Evolutionary conservation across 371 early-diverging fungal genomes (phyloP).

Genomic region (Rhizopus microsporus): DNA sequence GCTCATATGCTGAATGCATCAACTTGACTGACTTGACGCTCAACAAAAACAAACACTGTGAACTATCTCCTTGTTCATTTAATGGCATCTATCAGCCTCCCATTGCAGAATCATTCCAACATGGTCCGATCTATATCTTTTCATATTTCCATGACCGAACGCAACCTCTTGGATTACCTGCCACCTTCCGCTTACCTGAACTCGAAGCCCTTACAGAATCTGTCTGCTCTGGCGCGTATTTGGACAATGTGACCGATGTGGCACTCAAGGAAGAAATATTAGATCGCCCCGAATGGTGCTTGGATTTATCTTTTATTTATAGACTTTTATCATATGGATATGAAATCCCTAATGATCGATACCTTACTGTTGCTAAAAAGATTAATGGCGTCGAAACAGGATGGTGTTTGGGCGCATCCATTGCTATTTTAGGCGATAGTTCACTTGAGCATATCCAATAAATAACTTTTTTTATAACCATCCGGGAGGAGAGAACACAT

Average conservation of each 20-base stretch:
- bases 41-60: slow-evolving; percentile 64
- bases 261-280: slow-evolving; percentile 52
- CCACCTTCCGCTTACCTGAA: slow-evolving; percentile 60
- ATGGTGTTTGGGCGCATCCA: slow-evolving; percentile 95
- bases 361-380: slow-evolving; percentile 86
- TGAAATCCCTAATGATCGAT: slow-evolving; percentile 73
- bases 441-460: slow-evolving; percentile 26
- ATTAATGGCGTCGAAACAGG: slow-evolving; percentile 93
- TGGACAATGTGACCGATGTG: slow-evolving; percentile 41
- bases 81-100: slow-evolving; percentile 91
- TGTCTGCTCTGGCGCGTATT: slow-evolving; percentile 68
- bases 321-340: slow-evolving; percentile 84
- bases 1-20: slow-evolving; percentile 52
- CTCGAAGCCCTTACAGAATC: slow-evolving; percentile 60
- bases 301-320: slow-evolving; percentile 89
- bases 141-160: slow-evolving; percentile 94
- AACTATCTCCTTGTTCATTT: slow-evolving; percentile 78
- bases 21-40: slow-evolving; percentile 54
- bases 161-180: slow-evolving; percentile 66
- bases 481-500: slow-evolving; percentile 25
- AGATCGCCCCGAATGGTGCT: slow-evolving; percentile 79
- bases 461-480: slow-evolving; percentile 11
- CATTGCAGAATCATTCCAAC: slow-evolving; percentile 65
- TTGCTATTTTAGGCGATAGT: slow-evolving; percentile 69
- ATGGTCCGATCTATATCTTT: slow-evolving; percentile 89